Evolutionary conservation across 1,284 basidiomycete genomes (phyloP).

Genomic region (Ceratobasidium sp.): DNA sequence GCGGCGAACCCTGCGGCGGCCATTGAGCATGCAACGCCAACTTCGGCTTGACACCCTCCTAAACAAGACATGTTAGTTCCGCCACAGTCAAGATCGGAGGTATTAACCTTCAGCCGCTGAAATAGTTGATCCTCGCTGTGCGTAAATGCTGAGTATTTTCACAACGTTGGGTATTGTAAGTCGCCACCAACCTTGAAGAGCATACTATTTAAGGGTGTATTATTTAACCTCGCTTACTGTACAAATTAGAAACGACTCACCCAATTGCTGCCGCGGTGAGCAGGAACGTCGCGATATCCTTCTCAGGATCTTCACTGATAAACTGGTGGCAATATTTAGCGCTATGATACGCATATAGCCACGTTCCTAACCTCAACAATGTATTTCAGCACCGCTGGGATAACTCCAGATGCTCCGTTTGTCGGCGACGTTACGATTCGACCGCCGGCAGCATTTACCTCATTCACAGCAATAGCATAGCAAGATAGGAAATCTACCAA

Average conservation of each 20-base stretch:
- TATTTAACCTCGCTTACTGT: not conserved
- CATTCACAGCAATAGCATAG: constrained; percentile 84
- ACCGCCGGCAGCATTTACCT: constrained; percentile 91
- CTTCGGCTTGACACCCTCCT: constrained; percentile 81
- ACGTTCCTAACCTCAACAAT: constrained; percentile 75
- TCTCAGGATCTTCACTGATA: constrained; percentile 89
- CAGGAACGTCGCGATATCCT: constrained; percentile 87
- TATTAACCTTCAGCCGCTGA: constrained; percentile 90
- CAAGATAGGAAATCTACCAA: constrained; percentile 87
- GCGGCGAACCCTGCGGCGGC: constrained; percentile 86
- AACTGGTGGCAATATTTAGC: constrained; percentile 65
- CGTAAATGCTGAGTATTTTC: constrained; percentile 79
- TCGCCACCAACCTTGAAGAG: constrained; percentile 76
- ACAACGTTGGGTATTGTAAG: not conserved
- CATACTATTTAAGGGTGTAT: constrained; percentile 72
- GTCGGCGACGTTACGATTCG: constrained; percentile 96
- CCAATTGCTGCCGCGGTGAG: constrained; percentile 50
- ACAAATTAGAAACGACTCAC: constrained; percentile 26
- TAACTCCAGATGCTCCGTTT: constrained; percentile 90
- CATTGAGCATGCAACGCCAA: constrained; percentile 72
- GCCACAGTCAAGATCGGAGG: not conserved
- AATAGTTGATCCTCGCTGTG: constrained; percentile 97
- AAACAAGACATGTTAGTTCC: constrained; percentile 10
- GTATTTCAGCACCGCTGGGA: constrained; percentile 91
- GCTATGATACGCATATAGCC: constrained; percentile 11